Percentiles rank a stretch among this genome's conserved stretches.
phyloP scores from a whole-genome alignment of 176 grass and related monocot species.

The Triticum urartu region DNA sequence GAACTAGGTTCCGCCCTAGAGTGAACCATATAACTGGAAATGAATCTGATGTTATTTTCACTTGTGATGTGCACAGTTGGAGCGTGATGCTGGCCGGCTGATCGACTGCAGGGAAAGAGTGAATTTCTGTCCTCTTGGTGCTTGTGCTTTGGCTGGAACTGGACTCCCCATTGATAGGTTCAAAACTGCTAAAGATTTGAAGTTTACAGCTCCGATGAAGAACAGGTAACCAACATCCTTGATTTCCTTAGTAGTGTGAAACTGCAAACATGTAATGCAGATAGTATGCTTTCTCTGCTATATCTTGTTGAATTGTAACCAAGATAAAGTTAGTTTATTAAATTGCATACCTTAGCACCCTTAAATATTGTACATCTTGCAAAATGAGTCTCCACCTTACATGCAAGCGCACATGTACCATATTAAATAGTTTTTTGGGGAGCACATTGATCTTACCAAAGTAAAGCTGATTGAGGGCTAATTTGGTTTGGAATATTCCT shows the following conservation, averaged over 20 bases:
- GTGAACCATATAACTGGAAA: neutral
- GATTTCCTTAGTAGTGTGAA: neutral
- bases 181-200: slow-evolving; percentile 74
- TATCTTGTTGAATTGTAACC: slow-evolving; percentile 1
- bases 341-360: neutral
- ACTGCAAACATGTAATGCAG: neutral
- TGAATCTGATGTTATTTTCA: slow-evolving; percentile 10
- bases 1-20: neutral
- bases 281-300: slow-evolving; percentile 18
- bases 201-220: slow-evolving; percentile 90
- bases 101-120: slow-evolving; percentile 82
- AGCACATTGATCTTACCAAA: neutral
- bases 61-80: slow-evolving; percentile 52
- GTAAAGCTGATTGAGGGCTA: neutral
- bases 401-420: neutral
- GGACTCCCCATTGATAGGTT: slow-evolving; percentile 96
- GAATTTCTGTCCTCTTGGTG: slow-evolving; percentile 96
- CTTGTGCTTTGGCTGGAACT: slow-evolving; percentile 97
- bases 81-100: slow-evolving; percentile 82
- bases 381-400: neutral
- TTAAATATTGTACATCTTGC: neutral
- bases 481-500: neutral
- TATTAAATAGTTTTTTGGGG: neutral
- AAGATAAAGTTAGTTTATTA: neutral
- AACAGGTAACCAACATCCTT: slow-evolving; percentile 70